Conservation (phyloP, 768 basidiomycete species). For the Leccinum barrowsii region DNA sequence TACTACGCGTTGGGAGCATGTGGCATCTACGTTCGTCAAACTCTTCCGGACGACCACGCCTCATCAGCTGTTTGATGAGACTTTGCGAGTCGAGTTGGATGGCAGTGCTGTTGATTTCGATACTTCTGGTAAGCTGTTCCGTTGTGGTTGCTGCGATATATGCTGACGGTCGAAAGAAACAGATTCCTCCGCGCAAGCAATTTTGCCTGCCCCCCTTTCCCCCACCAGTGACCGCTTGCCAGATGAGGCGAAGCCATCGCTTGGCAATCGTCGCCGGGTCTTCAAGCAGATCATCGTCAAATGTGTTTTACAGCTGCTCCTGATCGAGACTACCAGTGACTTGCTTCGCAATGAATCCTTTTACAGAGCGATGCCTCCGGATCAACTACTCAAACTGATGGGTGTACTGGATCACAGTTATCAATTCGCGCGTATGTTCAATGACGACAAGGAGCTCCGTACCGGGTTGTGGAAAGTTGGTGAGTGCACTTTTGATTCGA, state of each 20-base stretch:
- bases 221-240: constrained; percentile 58
- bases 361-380: constrained; percentile 90
- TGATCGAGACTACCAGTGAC: constrained; percentile 97
- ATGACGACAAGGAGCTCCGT: constrained; percentile 95
- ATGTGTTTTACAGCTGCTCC: constrained; percentile 93
- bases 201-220: constrained; percentile 86
- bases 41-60: constrained; percentile 98
- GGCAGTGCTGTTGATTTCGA: constrained; percentile 55
- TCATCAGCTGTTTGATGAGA: constrained; percentile 94
- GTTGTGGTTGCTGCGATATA: background rate
- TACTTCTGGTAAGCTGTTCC: constrained; percentile 28
- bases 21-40: constrained; percentile 89
- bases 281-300: constrained; percentile 99
- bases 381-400: constrained; percentile 91
- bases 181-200: constrained; percentile 62
- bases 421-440: constrained; percentile 95
- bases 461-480: constrained; percentile 99
- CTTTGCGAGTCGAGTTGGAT: constrained; percentile 80
- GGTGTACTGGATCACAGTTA: constrained; percentile 95
- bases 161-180: constrained; percentile 5
- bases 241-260: constrained; percentile 48
- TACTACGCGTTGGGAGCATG: constrained; percentile 82
- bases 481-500: constrained; percentile 40
- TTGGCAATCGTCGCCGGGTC: constrained; percentile 71
- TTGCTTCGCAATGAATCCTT: constrained; percentile 89